These are phyloP conservation scores for Aspergillus ochraceoroseus DNA, from an alignment of 2,329 filamentous ascomycete species.

Conservation along the genomic window DNA sequence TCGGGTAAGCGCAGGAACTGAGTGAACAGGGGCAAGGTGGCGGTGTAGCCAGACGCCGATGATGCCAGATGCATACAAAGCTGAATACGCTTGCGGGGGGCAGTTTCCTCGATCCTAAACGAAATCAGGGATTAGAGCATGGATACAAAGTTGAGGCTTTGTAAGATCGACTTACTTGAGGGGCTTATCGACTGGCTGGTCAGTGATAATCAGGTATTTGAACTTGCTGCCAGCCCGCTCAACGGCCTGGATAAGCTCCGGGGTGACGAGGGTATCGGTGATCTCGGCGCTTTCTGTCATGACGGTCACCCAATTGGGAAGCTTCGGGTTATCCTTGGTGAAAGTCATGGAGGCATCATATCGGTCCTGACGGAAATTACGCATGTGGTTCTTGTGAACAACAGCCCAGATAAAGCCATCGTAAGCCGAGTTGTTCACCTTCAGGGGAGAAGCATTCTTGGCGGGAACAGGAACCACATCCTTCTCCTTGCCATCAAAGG, in stretches of 20 bases:
- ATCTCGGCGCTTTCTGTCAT: constrained; percentile 98
- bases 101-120: constrained; percentile 71
- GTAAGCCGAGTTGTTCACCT: constrained; percentile 57
- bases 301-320: constrained; percentile 82
- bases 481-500: constrained; percentile 88
- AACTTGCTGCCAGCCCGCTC: constrained; percentile 72
- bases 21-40: constrained; percentile 68
- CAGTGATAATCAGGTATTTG: constrained; percentile 82
- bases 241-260: constrained; percentile 78
- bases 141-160: not conserved
- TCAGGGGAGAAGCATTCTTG: constrained; percentile 55
- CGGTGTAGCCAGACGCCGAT: constrained; percentile 55
- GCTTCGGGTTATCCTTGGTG: constrained; percentile 87
- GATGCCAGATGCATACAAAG: constrained; percentile 68
- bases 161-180: constrained; percentile 60
- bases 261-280: constrained; percentile 77
- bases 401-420: constrained; percentile 93
- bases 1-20: constrained; percentile 84
- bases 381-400: constrained; percentile 94
- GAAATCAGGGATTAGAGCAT: not conserved
- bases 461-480: constrained; percentile 64
- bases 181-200: constrained; percentile 85
- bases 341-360: constrained; percentile 91
- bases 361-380: constrained; percentile 78
- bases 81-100: constrained; percentile 79